Evolutionary conservation across 805 yeast genomes (phyloP).

Genomic region (Candida vaughaniae): DNA sequence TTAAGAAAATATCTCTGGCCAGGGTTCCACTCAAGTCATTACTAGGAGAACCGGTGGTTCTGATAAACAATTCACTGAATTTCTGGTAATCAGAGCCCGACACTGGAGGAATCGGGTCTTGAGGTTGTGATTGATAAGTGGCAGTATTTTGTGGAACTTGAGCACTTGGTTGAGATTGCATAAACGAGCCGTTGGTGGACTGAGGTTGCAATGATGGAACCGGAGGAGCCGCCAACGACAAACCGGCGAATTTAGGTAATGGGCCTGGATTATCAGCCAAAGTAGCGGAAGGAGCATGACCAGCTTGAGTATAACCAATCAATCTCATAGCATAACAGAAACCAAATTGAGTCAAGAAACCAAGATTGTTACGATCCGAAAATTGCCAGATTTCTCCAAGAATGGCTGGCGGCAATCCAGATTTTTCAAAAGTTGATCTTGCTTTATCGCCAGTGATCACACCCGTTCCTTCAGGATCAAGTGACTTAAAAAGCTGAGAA

Average conservation of each 20-base stretch:
- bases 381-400: constrained; percentile 93
- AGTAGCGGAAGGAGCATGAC: constrained; percentile 51
- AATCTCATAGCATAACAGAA: constrained; percentile 86
- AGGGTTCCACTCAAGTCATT: constrained; percentile 69
- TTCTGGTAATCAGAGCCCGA: constrained; percentile 57
- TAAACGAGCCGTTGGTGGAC: constrained; percentile 36
- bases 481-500: constrained; percentile 70
- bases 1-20: constrained; percentile 83
- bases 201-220: constrained; percentile 28
- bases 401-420: constrained; percentile 74
- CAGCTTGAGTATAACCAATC: constrained; percentile 83
- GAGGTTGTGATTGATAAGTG: constrained; percentile 29
- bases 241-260: constrained; percentile 55
- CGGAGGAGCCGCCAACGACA: constrained; percentile 19
- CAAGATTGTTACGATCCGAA: constrained; percentile 87
- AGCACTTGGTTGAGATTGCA: constrained; percentile 44
- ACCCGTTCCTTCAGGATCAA: constrained; percentile 79
- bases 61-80: constrained; percentile 71
- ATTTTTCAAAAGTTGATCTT: constrained; percentile 76
- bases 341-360: constrained; percentile 76
- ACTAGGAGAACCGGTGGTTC: constrained; percentile 53
- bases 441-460: constrained; percentile 87
- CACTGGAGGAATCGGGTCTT: constrained; percentile 49
- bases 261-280: constrained; percentile 62
- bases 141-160: constrained; percentile 31